phyloP scores from a whole-genome alignment of 2,329 filamentous ascomycete genomes.

The Fusarium sp. region DNA sequence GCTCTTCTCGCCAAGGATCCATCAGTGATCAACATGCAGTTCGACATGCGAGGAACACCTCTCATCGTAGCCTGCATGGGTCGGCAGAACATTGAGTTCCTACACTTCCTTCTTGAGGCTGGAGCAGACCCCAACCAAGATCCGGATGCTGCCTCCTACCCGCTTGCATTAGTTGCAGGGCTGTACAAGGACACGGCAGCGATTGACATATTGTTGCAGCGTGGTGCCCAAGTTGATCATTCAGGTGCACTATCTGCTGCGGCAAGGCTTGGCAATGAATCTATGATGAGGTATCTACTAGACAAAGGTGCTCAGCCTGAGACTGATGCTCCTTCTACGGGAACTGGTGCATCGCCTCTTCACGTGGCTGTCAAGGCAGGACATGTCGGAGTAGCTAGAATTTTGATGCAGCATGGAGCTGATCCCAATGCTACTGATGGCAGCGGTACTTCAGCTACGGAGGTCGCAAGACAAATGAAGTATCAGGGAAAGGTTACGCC shows the following conservation, averaged over 20 bases:
- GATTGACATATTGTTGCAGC: neutral
- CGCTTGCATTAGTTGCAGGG: neutral
- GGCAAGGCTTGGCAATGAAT: neutral
- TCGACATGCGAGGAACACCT: constrained; percentile 1
- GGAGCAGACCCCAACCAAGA: constrained; percentile 4
- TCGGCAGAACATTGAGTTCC: neutral
- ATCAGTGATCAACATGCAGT: constrained; percentile 2
- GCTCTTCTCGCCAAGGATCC: neutral
- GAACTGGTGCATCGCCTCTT: neutral
- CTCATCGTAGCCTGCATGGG: neutral
- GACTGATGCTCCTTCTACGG: neutral
- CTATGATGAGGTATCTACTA: neutral
- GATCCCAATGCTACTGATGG: rapidly evolving
- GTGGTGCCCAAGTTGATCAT: neutral
- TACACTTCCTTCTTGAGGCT: neutral
- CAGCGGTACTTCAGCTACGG: neutral
- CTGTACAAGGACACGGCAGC: neutral
- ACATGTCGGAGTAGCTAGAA: neutral
- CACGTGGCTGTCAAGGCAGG: neutral
- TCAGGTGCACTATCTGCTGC: neutral
- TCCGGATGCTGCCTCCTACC: neutral
- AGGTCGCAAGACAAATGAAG: neutral
- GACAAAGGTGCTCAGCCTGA: neutral
- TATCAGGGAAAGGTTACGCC: neutral
- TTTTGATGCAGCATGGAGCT: neutral